Evolutionary conservation across 768 basidiomycete genomes (phyloP).

Genomic region (Suillus subluteus): DNA sequence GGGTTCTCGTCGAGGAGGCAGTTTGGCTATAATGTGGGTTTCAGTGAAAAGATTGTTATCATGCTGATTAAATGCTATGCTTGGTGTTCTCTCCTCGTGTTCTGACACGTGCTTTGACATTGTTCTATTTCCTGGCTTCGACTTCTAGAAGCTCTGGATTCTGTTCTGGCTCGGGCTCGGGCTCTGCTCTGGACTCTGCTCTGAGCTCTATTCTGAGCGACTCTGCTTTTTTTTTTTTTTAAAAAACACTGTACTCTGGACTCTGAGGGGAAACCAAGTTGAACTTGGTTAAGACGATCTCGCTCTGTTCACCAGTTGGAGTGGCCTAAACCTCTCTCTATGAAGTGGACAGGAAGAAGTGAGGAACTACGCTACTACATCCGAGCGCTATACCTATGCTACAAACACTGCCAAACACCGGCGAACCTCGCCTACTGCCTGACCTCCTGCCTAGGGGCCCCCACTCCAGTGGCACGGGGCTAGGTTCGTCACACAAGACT

Average conservation of each 20-base stretch:
- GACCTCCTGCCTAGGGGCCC: background rate
- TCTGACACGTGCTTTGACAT: background rate
- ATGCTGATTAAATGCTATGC: background rate
- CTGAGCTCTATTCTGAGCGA: background rate
- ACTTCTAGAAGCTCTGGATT: background rate
- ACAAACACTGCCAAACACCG: background rate
- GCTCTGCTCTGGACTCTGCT: no score
- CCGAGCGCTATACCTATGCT: background rate
- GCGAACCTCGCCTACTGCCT: background rate
- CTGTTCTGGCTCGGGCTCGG: no score
- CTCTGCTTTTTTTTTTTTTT: no score
- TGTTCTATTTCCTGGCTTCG: background rate
- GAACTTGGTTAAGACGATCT: background rate
- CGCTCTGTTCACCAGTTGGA: slow-evolving; percentile 1
- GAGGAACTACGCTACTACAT: background rate
- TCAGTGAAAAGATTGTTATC: background rate
- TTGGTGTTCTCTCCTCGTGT: background rate
- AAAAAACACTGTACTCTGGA: no score
- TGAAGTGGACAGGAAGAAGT: background rate
- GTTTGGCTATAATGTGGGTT: background rate
- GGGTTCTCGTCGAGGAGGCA: background rate
- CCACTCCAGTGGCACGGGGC: background rate
- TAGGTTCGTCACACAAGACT: no score
- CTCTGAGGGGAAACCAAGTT: background rate
- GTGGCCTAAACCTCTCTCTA: background rate